Evolutionary conservation across 179 eudicot genomes (phyloP), one percentile per base, ranked within the genome.

Genomic region (Camellia oleifera): DNA sequence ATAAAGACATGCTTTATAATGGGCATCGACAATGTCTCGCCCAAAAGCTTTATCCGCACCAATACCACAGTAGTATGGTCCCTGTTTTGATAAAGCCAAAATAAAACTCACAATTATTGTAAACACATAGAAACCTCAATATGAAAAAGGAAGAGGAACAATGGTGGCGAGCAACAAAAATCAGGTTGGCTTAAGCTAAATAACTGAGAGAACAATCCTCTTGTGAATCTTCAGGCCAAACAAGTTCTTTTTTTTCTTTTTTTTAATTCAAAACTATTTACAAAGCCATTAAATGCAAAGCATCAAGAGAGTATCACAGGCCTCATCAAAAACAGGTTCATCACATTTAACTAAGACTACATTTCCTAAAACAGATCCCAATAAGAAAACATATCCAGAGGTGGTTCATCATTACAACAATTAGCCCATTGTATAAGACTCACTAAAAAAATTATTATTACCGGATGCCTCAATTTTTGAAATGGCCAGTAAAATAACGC

Each of bases 1-100:
- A 86, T 86, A 92, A 45, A 92, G 79, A 64, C 96, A 92, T 5
- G 96, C 93, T 80, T 92, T 92, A 85, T 92, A 92, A 79, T 92
- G 96, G 18, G 96, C 81, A 78, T 92, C 88, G 0, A 92, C 93
- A 42, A 92, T 81, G 75, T 89, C 96, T 7, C 96, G 88, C 2
- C 92, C 95, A 79, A 86, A 92, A 23, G 93, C 89, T 69, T 92
- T 90, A 69, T 89, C 96, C 53, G 92, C 92, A 50, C 95, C 95
- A 82, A 86, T 77, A 18, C 95, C 90, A 82, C 95, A 91, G 48
- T 91, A 91, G 81, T 91, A 91, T 15, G 95, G 95, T n/a, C 95
- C 95, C 95, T 91, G 74, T 64, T 42, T 18, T 2, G 57, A 18
- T 52, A 46, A 78, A 78, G 72, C 2, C 15, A 62, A 72, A 69